These are phyloP conservation scores for Taiozyma sp. DNA, from an alignment of 1,139 yeast genomes.

Conservation along the genomic window DNA sequence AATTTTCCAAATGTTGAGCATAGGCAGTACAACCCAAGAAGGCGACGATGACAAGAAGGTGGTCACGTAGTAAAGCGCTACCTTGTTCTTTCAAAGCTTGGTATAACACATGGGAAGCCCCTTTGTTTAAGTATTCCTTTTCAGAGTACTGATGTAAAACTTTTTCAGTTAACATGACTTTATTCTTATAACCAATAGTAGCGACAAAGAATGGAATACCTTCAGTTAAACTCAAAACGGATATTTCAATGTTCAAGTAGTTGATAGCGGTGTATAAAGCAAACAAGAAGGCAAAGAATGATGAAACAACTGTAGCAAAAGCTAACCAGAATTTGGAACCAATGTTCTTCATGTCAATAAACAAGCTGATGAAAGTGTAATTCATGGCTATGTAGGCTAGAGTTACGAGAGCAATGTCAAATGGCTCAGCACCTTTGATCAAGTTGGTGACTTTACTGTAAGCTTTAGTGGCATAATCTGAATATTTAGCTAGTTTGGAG, in stretches of 20 bases:
- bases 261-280: constrained; percentile 63
- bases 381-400: constrained; percentile 88
- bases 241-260: constrained; percentile 49
- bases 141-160: constrained; percentile 41
- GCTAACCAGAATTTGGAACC: constrained; percentile 93
- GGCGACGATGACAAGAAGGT: constrained; percentile 68
- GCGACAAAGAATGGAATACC: constrained; percentile 94
- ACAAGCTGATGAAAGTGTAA: constrained; percentile 75
- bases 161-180: constrained; percentile 66
- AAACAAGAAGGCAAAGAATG: constrained; percentile 80
- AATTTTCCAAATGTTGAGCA: constrained; percentile 68
- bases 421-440: constrained; percentile 75
- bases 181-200: constrained; percentile 88
- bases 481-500: constrained; percentile 58
- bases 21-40: constrained; percentile 62
- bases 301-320: constrained; percentile 72
- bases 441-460: constrained; percentile 44
- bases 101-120: constrained; percentile 34
- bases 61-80: constrained; percentile 71
- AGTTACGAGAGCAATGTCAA: constrained; percentile 76
- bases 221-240: constrained; percentile 76
- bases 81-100: constrained; percentile 66
- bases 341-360: constrained; percentile 68
- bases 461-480: constrained; percentile 48
- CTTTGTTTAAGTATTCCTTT: constrained; percentile 28